Evolutionary conservation across 345 rosid species (phyloP).

Genomic region (Syzygium aqueum): DNA sequence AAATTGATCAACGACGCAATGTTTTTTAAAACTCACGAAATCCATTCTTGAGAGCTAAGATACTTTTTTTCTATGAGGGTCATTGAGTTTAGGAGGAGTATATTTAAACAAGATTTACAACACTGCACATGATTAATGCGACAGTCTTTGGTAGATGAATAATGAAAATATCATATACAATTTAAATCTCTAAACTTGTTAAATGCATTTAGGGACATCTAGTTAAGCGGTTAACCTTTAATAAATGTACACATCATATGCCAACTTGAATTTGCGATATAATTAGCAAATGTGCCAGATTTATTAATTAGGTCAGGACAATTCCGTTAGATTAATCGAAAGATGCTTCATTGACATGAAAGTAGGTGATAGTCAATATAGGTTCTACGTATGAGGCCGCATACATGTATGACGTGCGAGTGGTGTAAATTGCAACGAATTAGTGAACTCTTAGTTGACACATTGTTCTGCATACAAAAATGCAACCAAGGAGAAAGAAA

Average conservation of each 20-base stretch:
- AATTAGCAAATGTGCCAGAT: not conserved
- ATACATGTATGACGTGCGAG: not conserved
- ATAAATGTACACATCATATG: not conserved
- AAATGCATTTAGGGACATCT: not conserved
- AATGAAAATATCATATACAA: not conserved
- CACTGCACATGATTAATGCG: not conserved
- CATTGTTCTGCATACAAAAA: not conserved
- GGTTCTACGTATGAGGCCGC: not conserved
- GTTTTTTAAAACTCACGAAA: not conserved
- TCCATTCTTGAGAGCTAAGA: not conserved
- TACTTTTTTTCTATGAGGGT: not conserved
- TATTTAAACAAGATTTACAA: not conserved
- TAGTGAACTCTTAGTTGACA: not conserved
- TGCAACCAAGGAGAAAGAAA: not conserved
- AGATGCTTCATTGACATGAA: not conserved
- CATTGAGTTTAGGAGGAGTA: not conserved
- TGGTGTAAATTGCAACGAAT: not conserved
- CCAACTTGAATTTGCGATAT: not conserved
- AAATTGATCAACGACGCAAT: not conserved
- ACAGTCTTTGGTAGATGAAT: not conserved
- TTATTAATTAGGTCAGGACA: not conserved
- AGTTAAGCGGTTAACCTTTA: not conserved
- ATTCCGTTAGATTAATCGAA: fast-evolving
- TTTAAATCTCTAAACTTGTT: not conserved
- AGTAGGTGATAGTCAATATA: not conserved